phyloP scores from a whole-genome alignment of 2,329 filamentous ascomycete genomes.

The Colletotrichum viniferum region DNA sequence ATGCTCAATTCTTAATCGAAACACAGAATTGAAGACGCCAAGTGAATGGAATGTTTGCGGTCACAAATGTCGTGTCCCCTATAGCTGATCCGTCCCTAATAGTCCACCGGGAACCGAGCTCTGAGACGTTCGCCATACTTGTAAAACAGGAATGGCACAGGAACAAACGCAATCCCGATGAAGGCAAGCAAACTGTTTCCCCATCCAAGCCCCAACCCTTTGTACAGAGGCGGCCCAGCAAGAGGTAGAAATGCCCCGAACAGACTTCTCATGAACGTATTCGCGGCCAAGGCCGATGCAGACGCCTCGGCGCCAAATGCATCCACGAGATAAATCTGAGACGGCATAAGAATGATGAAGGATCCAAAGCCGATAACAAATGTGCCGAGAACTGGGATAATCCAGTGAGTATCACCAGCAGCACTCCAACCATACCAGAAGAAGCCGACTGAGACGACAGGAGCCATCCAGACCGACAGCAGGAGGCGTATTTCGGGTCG shows the following conservation, averaged over 20 bases:
- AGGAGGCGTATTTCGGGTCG: neutral
- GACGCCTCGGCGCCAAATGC: slow-evolving; percentile 27
- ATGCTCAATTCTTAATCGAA: neutral
- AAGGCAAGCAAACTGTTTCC: slow-evolving; percentile 23
- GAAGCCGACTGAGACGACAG: slow-evolving; percentile 40
- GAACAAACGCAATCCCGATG: slow-evolving; percentile 8
- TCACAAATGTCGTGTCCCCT: neutral
- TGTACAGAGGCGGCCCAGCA: slow-evolving; percentile 12
- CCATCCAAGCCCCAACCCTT: slow-evolving; percentile 21
- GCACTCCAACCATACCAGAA: slow-evolving; percentile 65
- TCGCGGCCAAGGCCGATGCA: neutral
- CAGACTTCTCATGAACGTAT: neutral
- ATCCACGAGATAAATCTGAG: slow-evolving; percentile 24
- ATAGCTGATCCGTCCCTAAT: neutral
- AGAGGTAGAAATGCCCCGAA: slow-evolving; percentile 21
- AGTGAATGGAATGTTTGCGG: neutral
- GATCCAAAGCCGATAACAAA: slow-evolving; percentile 54
- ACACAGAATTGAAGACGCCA: neutral
- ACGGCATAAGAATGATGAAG: slow-evolving; percentile 38
- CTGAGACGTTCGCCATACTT: slow-evolving; percentile 5
- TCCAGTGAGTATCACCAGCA: slow-evolving; percentile 57
- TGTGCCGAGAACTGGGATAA: slow-evolving; percentile 64
- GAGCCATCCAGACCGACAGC: neutral
- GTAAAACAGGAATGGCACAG: slow-evolving; percentile 4
- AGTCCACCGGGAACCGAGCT: neutral